Evolutionary conservation across 1,139 yeast species (phyloP), one percentile per base, ranked within the genome.

Genomic region (Trichomonascaceae sp.): DNA sequence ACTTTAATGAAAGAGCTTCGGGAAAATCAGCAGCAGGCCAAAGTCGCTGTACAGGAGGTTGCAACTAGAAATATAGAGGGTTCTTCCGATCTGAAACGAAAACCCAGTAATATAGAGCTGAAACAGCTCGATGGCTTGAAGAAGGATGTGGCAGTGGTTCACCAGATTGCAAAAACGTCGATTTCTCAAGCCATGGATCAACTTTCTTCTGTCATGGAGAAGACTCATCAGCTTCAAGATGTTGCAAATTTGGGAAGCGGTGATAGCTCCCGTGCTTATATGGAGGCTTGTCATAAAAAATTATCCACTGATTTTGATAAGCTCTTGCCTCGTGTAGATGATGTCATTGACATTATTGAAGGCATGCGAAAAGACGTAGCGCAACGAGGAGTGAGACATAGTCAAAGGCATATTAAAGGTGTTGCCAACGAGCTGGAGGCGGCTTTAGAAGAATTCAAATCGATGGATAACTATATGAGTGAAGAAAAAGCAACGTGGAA

Each of bases 311-410:
- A 87, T 22, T 85, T 95, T 7, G 96, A 89, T 66, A 66, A 69
- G 1, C 71, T 93, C 20, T 75, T 95, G 47, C 84, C 95, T 0
- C 81, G 79, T 59, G 95, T 91, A 2, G 99, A 95, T 66, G 97
- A 90, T 63, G 74, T 95, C 41, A 97, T 91, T 66, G 99, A 95
- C 70, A 70, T 87, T 6, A 87, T 95, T 70, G 99, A 95, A 65
- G 90, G 90, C 1, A 74, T 93, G 56, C 77, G 97, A 57, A 84
- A 89, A 61, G 99, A 91, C 70, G 96, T 93, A 12, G 96, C 96
- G 0, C 88, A 85, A 58, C 79, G 97, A 59, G 96, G 97, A 18
- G 95, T 90, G 0, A 80, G 91, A 48, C 91, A 96, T 13, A 75
- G 89, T 0, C 82, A 80, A 48, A 84, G 85, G 58, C 96, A 90